These are phyloP conservation scores for Acanthamoeba royreba DNA, from an alignment of 208 protist genomes.

Conservation along the genomic window DNA sequence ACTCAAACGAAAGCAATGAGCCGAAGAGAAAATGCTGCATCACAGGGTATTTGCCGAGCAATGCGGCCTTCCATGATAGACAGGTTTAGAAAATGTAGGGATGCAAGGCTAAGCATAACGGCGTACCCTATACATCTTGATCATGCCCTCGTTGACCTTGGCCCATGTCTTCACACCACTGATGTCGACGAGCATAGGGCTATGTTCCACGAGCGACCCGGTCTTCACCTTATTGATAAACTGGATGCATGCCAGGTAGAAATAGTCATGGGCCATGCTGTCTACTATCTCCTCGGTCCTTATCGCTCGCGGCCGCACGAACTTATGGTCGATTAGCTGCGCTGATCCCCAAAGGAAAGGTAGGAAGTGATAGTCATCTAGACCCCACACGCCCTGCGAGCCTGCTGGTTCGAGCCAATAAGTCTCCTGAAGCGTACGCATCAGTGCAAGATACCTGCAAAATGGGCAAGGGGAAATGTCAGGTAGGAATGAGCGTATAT, in stretches of 20 bases:
- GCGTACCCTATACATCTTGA: constrained; percentile 58
- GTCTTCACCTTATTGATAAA: constrained; percentile 74
- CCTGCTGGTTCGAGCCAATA: constrained; percentile 95
- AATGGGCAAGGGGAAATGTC: neutral
- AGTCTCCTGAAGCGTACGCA: constrained; percentile 81
- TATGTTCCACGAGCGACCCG: constrained; percentile 63
- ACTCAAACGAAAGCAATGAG: neutral
- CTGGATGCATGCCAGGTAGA: constrained; percentile 83
- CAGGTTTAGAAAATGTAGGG: too few species aligned
- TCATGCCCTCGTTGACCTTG: constrained; percentile 66
- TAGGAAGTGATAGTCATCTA: constrained; percentile 99
- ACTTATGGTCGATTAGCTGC: constrained; percentile 86
- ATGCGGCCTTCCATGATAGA: too few species aligned
- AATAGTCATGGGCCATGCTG: constrained; percentile 68
- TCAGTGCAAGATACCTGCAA: constrained; percentile 88
- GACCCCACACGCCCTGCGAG: constrained; percentile 96
- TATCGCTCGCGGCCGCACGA: constrained; percentile 70
- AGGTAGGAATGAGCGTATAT: neutral
- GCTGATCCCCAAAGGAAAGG: constrained; percentile 94
- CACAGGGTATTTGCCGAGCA: constrained; percentile 67
- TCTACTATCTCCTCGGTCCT: constrained; percentile 22
- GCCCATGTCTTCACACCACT: constrained; percentile 52
- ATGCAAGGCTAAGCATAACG: too few species aligned
- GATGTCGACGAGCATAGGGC: constrained; percentile 52
- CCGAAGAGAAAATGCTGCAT: constrained; percentile 73